Evolutionary conservation across 805 yeast genomes (phyloP), one percentile per base, ranked within the genome.

Genomic region (Metschnikowia kunwiensis): DNA sequence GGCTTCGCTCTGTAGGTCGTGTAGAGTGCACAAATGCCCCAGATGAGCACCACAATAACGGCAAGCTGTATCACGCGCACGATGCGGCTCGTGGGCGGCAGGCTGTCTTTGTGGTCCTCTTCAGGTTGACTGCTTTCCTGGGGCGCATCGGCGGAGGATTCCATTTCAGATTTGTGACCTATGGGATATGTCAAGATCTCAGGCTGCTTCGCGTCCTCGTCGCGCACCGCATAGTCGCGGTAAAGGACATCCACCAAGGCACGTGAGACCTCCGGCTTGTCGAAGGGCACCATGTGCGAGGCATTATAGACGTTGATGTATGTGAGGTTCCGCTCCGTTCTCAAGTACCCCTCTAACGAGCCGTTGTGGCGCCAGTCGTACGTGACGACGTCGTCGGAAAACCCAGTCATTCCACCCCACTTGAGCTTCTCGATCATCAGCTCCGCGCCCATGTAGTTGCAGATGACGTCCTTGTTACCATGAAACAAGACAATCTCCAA

Each of bases 231-330:
- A 14, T 32, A 40, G 15, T 46, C 47, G 12, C 47, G 43, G 12
- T 42, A 50, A 25, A 70, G 50, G 15, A 75, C 42, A 51, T 86
- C 88, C 26, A 88, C 62, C 42, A 89, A 60, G 12, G 87, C 86
- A 46, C 88, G 70, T 6, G 89, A 75, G 18, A 75, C 70, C 30
- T 71, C 77, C 1, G 93, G 84, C 34, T 76, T 63, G 56, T 89
- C 97, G 47, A 75, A 81, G 1, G 97, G 95, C 17, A 88, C 93
- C 97, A 93, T 91, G 55, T 93, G 97, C 3, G 95, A 82, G 0
- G 95, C 78, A 49, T 86, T 77, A 55, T 62, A 75, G 2, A 91
- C 77, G 39, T 78, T 77, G 21, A 85, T 78, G 55, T 82, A 83
- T 0, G 96, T 82, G 51, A 91, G 65, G 53, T 86, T 86, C 44